Base-by-base conservation (phyloP, 1,139 yeast species). In the Kodamaea arcana region DNA sequence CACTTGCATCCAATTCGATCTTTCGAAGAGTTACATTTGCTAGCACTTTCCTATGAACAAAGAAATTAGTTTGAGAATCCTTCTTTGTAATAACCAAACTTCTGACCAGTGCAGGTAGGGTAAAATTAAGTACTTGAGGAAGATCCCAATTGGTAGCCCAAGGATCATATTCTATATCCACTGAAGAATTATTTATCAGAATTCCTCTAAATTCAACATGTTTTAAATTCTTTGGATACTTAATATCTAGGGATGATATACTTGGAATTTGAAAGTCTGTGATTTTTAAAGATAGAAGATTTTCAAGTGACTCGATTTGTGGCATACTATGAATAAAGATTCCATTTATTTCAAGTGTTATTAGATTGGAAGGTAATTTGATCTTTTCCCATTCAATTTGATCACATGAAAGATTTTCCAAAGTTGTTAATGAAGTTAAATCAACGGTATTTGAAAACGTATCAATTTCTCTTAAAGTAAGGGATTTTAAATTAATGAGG, bases 1-100 rank as follows among this genome's bases (percentile, higher is more conserved):
- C 28, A 25, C 14, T 25, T 11, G 11, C 28, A 14, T 25, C 15
- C 28, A 25, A 25, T 15, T 25, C 28, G 14, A 25, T 25, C 17
- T 4, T 14, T 5, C 17, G 15, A 6, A 25, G 14, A 13, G 28
- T 13, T 6, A 14, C 14, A 14, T 14, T 25, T 9, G 17, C 12
- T 25, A 25, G 17, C 6, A 25, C 28, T 8, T 25, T 25, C 11
- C 28, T 14, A 25, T 25, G 28, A 4, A 25, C 28, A 14, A 25
- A 25, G 17, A 25, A 25, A 15, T 25, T 25, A 12, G 17, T n/a
- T 25, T 25, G 17, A 25, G 12, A 9, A n/a, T 12, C 28, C 11
- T 25, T 25, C 28, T 25, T 25, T 13, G 28, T 25, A 14, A 25
- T 9, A 4, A 25, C 28, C 15, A 25, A 15, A 8, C 12, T 8